A percentile compares a stretch with the other conserved stretches of the same genome.
phyloP scores from a whole-genome alignment of 306 rosid species.

The Comarum palustre region DNA sequence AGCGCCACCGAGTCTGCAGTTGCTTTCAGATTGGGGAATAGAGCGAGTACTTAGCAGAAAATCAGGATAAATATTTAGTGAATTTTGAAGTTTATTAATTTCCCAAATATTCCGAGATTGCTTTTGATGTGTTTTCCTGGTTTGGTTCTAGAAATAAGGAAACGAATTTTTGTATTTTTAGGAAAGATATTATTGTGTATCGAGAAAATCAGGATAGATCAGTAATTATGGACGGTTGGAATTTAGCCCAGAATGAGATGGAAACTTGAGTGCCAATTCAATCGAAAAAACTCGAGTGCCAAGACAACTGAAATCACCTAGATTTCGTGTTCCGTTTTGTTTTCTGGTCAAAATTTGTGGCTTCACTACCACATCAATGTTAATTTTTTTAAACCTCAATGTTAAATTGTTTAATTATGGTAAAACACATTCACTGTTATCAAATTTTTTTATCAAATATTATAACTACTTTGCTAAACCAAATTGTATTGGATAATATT shows the following conservation, averaged over 20 bases:
- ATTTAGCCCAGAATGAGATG: not conserved
- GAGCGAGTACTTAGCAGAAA: not conserved
- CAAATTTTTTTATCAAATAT: no score
- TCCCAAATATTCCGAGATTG: not conserved
- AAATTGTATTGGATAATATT: no score
- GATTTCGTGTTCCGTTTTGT: no score
- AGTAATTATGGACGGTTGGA: not conserved
- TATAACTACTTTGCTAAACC: no score
- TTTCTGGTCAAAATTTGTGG: no score
- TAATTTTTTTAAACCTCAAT: no score
- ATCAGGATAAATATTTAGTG: not conserved
- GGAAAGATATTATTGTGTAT: not conserved
- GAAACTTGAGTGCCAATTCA: no score
- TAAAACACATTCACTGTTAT: no score
- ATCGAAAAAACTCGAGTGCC: no score
- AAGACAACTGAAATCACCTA: no score
- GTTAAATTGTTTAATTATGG: no score
- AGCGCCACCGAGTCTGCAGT: conserved; percentile 5
- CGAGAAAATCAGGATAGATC: not conserved
- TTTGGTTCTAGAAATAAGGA: not conserved
- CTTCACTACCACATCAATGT: no score
- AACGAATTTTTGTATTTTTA: not conserved
- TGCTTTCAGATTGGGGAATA: not conserved
- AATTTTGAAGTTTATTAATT: not conserved
- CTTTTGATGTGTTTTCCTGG: not conserved